phyloP scores from a whole-genome alignment of 2,329 filamentous ascomycete species.

The Colletotrichum salicis region DNA sequence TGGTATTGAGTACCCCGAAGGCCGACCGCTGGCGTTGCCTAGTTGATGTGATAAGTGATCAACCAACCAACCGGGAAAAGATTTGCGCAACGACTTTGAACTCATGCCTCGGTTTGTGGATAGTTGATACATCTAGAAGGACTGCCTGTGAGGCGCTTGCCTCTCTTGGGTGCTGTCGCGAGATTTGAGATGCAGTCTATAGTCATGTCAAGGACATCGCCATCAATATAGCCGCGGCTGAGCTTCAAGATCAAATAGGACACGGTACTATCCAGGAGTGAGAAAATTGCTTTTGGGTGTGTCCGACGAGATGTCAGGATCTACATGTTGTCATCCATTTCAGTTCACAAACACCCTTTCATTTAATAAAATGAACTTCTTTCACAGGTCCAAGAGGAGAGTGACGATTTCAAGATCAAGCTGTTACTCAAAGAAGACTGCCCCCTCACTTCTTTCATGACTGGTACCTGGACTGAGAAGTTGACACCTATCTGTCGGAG shows the following conservation, averaged over 20 bases:
- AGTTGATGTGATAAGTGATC: not conserved
- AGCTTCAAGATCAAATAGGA: not conserved
- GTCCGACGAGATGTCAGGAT: not conserved
- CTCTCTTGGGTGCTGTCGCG: not conserved
- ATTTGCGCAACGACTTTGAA: not conserved
- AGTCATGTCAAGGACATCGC: not conserved
- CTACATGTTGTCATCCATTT: too few relatives aligned
- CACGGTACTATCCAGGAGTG: not conserved
- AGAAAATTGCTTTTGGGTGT: not conserved
- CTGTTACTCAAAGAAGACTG: too few relatives aligned
- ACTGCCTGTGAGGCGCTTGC: not conserved
- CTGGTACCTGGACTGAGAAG: too few relatives aligned
- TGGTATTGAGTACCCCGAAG: too few relatives aligned
- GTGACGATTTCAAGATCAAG: too few relatives aligned
- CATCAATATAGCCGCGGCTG: not conserved
- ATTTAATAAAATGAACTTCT: too few relatives aligned
- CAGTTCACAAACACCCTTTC: too few relatives aligned
- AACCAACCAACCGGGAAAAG: not conserved
- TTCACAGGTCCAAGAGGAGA: too few relatives aligned
- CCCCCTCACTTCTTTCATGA: too few relatives aligned
- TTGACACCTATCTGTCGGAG: too few relatives aligned
- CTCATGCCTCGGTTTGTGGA: not conserved
- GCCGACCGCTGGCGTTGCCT: not conserved
- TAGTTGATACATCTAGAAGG: not conserved
- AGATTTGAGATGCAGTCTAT: not conserved